These are phyloP conservation scores for Tulasnella calospora DNA, from an alignment of 768 basidiomycete genomes.

Conservation along the genomic window DNA sequence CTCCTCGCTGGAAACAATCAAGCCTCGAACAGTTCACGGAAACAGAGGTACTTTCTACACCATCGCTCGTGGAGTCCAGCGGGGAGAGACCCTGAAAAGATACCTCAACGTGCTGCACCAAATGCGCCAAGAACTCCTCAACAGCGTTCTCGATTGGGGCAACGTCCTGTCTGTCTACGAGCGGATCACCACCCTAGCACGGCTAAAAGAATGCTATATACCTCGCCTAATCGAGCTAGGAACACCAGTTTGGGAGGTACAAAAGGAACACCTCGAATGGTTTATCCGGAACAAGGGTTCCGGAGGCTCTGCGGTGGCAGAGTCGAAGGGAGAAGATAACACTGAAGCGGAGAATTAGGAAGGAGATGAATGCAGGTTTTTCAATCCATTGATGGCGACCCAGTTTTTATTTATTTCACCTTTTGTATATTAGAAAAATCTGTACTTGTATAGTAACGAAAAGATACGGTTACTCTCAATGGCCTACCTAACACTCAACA, in stretches of 20 bases:
- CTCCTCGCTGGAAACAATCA: not conserved
- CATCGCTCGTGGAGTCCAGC: not conserved
- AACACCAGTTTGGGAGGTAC: conserved; percentile 7
- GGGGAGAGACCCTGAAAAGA: not conserved
- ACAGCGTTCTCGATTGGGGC: not conserved
- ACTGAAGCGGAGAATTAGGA: too few species aligned
- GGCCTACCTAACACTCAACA: too few species aligned
- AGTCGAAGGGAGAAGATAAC: too few species aligned
- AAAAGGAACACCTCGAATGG: not conserved
- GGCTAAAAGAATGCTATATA: not conserved
- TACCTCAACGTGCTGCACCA: not conserved
- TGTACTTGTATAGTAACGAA: too few species aligned
- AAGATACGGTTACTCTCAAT: too few species aligned
- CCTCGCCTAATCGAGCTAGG: conserved; percentile 6
- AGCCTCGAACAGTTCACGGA: conserved; percentile 3
- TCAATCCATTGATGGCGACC: too few species aligned
- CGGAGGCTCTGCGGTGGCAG: not conserved
- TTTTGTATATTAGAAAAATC: too few species aligned
- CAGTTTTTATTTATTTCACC: too few species aligned
- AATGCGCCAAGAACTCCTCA: not conserved
- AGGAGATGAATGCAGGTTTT: too few species aligned
- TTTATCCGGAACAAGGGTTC: not conserved
- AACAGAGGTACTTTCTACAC: conserved; percentile 4
- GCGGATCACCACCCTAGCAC: not conserved
- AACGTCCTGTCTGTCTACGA: not conserved